Base-by-base conservation (phyloP, 2,329 filamentous ascomycete genomes). In the Volutella citrinella region DNA sequence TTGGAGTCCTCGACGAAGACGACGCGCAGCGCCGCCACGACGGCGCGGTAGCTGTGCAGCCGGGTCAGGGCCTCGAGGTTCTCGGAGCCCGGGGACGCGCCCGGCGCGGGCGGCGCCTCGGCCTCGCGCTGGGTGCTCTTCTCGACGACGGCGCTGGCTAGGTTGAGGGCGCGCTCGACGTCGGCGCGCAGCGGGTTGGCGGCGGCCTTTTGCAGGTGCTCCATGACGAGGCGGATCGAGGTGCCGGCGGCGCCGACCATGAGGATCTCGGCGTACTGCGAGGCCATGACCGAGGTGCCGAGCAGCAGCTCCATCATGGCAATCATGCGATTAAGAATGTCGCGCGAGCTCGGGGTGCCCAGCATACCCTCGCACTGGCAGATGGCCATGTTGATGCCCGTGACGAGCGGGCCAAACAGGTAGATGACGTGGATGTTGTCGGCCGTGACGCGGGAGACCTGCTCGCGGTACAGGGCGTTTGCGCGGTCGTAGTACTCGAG, bases 1-100 rank as follows among this genome's bases (percentile, higher is more conserved):
- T 50, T 52, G 10, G 55, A 49, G 18, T 65, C 59, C 36, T 64
- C 54, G 4, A 57, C 53, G 16, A 60, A 66, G 35, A 55, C 62
- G 5, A 46, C 48, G 35, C 54, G 48, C 4, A 65, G 49, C 3
- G 60, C 52, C 4, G 60, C 54, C 24, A 66, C 30, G 12, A 45
- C 33, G 7, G 43, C 23, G 3, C 41, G 43, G 16, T 48, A 51
- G 1, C 38, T 32, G 15, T 24, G 28, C n/a, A 41, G 16, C 3
- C 38, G 34, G 4, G 28, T 6, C 10, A 25, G 22, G 1, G 21
- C 30, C 10, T 44, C 40, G n/a, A n/a, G n/a, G n/a, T n/a, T n/a
- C n/a, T n/a, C n/a, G n/a, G n/a, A n/a, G n/a, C n/a, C n/a, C n/a
- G n/a, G n/a, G n/a, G n/a, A n/a, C n/a, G n/a, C n/a, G n/a, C n/a